Evolutionary conservation across 257 asterid species (phyloP), one percentile per base, ranked within the genome.

Genomic region (Fraxinus americana): DNA sequence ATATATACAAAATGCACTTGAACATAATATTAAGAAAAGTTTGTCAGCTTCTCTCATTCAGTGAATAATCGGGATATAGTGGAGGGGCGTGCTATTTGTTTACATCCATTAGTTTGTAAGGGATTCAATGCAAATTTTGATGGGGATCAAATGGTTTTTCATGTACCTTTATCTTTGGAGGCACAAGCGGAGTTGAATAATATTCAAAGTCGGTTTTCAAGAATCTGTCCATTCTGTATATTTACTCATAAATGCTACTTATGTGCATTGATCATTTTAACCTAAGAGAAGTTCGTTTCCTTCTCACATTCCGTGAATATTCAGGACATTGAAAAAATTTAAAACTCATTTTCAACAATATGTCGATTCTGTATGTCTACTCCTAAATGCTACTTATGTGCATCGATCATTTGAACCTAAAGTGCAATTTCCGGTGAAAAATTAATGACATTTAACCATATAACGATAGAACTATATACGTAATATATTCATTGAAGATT

Each of bases 321-420:
- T 30, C 34, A 30, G 34, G 3, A 30, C 34, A 30, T 30, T 30
- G 3, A 30, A 30, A 30, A 30, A 30, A 30, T 30, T 2, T 30
- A 30, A 30, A 30, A 30, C 3, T 2, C 34, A 30, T 30, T 30
- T 30, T 30, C 34, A 30, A 30, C 34, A 30, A 30, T 30, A 32
- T 32, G 35, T 32, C 35, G 5, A 32, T 35, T 36, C 9, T 36
- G 7, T 52, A 14, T 52, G n/a, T 5, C 63, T 57, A 77, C 8
- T 77, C 34, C 71, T 48, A 48, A 32, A 50, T 32, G 52, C 32
- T 27, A 73, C 38, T 43, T 77, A 77, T 43, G 54, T 43, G 72
- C 73, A 54, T 75, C 41, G 48, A 77, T 69, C 23, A 57, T 27
- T 59, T 74, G 74, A 74, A 73, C 70, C 23, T 43, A 69, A 82